Evolutionary conservation across 2,329 filamentous ascomycete genomes (phyloP).

Genomic region (Byssochlamys sp.): DNA sequence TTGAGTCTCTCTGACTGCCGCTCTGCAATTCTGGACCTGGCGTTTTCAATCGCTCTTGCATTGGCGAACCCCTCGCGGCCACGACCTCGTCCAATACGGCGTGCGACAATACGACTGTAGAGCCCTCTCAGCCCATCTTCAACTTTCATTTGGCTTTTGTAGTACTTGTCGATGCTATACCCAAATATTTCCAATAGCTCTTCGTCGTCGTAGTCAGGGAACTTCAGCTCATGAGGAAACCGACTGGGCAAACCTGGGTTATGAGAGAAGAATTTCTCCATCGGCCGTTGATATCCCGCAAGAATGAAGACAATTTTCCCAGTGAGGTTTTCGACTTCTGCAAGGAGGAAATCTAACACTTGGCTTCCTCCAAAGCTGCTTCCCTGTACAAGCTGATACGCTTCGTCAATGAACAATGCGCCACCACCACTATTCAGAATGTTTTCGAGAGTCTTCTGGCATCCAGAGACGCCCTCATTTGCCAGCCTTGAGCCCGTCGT

Average conservation of each 20-base stretch:
- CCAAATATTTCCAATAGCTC: conserved; percentile 56
- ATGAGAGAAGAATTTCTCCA: conserved; percentile 67
- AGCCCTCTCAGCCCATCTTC: conserved; percentile 52
- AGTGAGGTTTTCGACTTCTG: conserved; percentile 61
- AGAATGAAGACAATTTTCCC: conserved; percentile 64
- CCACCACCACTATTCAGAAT: conserved; percentile 55
- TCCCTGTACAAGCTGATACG: conserved; percentile 59
- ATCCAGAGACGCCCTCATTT: conserved; percentile 50
- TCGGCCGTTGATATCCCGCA: conserved; percentile 63
- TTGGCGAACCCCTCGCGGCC: conserved; percentile 64
- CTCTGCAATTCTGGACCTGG: conserved; percentile 43
- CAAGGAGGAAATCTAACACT: conserved; percentile 61
- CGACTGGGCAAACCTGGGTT: conserved; percentile 63
- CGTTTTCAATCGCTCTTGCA: conserved; percentile 59
- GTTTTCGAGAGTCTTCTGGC: conserved; percentile 47
- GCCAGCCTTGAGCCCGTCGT: conserved; percentile 60
- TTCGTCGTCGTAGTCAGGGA: conserved; percentile 57
- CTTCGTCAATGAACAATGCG: conserved; percentile 68
- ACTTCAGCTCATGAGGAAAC: conserved; percentile 56
- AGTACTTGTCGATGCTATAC: conserved; percentile 47
- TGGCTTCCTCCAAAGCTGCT: conserved; percentile 49
- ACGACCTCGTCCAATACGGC: conserved; percentile 53
- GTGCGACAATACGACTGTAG: conserved; percentile 53
- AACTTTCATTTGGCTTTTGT: conserved; percentile 46
- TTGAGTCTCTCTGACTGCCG: conserved; percentile 51